Evolutionary conservation across 2,329 filamentous ascomycete genomes (phyloP), one percentile per base, ranked within the genome.

Genomic region (Aspergillus texensis): DNA sequence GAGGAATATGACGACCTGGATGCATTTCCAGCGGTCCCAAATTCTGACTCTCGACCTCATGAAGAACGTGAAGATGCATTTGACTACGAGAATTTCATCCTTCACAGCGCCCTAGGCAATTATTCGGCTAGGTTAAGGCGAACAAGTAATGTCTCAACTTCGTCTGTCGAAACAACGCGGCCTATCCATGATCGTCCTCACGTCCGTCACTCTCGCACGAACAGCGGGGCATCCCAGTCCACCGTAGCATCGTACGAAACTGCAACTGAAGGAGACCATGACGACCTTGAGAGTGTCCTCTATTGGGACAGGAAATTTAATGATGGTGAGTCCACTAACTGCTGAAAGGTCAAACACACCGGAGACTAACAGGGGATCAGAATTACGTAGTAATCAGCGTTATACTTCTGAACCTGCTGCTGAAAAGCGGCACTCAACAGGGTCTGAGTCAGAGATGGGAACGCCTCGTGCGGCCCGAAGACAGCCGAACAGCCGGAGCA

Each of bases 11-110:
- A 74, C 28, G 74, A 74, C 12, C 55, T 77, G 53, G 72, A 76
- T 54, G 72, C 75, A n/a, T 74, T 77, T 28, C 73, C 74, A 9
- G 62, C 74, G 4, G 68, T 74, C 16, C 72, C 74, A 0, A 75
- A 84, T 55, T 83, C 86, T 60, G 84, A 86, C 58, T 84, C 85
- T 10, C 80, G 91, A 6, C 92, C 93, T 0, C 94, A 98, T 72
- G 94, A 98, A 79, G 93, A 97, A 76, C 91, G 94, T 24, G 89
- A 94, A 68, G 94, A 98, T 77, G 94, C 94, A 1, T 98, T 98
- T 72, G 94, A 98, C 76, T 98, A 98, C 67, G 92, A 97, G 76
- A 90, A 96, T 74, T 97, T 97, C 79, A 97, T 97, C 77, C 84
- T 97, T 16, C 93, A 97, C 76, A 96, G 92, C 69, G 93, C 93